These are phyloP conservation scores for Solanum neorickii DNA, from an alignment of 257 asterid species.

Conservation along the genomic window DNA sequence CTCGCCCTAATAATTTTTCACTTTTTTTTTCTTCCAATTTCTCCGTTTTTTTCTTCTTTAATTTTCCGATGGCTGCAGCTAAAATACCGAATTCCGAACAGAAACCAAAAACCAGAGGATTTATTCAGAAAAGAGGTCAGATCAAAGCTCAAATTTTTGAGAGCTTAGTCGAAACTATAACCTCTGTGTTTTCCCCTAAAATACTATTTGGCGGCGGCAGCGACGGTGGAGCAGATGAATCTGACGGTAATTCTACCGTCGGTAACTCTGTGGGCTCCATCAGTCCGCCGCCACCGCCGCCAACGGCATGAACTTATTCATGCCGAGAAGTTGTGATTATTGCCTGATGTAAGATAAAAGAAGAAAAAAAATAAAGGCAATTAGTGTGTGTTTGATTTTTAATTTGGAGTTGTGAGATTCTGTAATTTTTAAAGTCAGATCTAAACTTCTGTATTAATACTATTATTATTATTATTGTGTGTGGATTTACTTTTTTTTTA, in stretches of 20 bases:
- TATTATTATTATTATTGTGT: background rate
- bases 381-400: background rate
- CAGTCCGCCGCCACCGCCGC: constrained; percentile 15
- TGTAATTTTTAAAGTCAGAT: background rate
- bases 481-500: background rate
- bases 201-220: background rate
- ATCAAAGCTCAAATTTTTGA: constrained; percentile 47
- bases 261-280: constrained; percentile 9
- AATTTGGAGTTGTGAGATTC: background rate
- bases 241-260: background rate
- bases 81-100: background rate
- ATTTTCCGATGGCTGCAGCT: constrained; percentile 7
- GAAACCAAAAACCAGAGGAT: background rate
- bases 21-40: background rate
- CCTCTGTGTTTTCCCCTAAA: constrained; percentile 16
- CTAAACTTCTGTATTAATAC: background rate
- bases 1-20: background rate
- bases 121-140: constrained; percentile 38
- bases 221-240: background rate
- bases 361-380: background rate
- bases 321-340: background rate
- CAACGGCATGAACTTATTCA: background rate
- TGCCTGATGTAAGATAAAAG: background rate
- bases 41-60: background rate
- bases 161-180: constrained; percentile 26